These are phyloP conservation scores for Russula lepida DNA, from an alignment of 768 basidiomycete species.

Conservation along the genomic window DNA sequence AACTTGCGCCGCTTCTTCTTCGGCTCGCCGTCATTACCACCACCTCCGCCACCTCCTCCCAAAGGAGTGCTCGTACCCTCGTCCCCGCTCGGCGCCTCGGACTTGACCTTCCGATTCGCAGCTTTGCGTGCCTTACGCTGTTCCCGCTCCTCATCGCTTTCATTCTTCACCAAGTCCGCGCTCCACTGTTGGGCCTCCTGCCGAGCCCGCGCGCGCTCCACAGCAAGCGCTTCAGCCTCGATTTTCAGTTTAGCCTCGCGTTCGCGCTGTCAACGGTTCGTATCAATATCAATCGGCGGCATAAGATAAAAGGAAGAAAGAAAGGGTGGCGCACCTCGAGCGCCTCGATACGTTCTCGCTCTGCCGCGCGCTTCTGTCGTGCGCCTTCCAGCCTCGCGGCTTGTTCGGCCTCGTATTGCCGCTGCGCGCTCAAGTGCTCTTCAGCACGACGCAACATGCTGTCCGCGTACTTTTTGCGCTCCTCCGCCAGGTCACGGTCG, in stretches of 20 bases:
- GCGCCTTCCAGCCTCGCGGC: slow-evolving; percentile 71
- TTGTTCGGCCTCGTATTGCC: slow-evolving; percentile 60
- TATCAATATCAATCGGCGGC: too few relatives aligned
- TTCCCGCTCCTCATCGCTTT: slow-evolving; percentile 77
- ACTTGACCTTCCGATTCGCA: slow-evolving; percentile 43
- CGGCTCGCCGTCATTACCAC: slow-evolving; percentile 27
- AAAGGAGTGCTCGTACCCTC: slow-evolving; percentile 40
- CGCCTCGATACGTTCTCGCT: slow-evolving; percentile 56
- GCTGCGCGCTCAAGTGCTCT: slow-evolving; percentile 68
- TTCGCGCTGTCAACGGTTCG: slow-evolving; percentile 37
- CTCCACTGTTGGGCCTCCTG: slow-evolving; percentile 80
- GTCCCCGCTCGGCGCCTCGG: slow-evolving; percentile 21
- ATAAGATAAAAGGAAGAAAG: neutral
- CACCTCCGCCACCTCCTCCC: slow-evolving; percentile 21
- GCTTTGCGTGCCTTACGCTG: slow-evolving; percentile 45
- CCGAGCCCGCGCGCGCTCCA: slow-evolving; percentile 62
- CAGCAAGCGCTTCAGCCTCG: slow-evolving; percentile 72
- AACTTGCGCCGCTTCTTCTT: slow-evolving; percentile 72
- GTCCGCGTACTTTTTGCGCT: slow-evolving; percentile 84
- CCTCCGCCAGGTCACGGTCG: slow-evolving; percentile 77
- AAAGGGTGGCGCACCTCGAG: slow-evolving; percentile 48
- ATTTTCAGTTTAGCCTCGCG: slow-evolving; percentile 55
- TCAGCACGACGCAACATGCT: slow-evolving; percentile 75
- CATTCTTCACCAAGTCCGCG: slow-evolving; percentile 45
- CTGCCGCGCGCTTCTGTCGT: slow-evolving; percentile 68